Evolutionary conservation across 129 eudicot genomes (phyloP).

Genomic region (Flaveria ramosissima): DNA sequence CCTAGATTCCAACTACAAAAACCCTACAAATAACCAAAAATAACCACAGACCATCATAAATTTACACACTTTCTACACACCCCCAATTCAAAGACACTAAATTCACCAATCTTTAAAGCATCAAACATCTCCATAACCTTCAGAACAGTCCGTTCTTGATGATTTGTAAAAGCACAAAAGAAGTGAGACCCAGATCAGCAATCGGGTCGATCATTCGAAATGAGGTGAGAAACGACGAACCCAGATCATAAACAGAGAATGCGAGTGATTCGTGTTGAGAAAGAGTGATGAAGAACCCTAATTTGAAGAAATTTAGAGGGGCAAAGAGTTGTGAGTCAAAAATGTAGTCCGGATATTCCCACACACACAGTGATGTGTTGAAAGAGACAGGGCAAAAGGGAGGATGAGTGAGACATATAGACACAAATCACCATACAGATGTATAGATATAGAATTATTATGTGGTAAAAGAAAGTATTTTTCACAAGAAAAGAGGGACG

Average conservation of each 20-base stretch:
- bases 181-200: constrained; percentile 26
- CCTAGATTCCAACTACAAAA: constrained; percentile 34
- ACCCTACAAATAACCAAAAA: constrained; percentile 13
- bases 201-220: too few species aligned
- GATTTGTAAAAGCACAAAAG: background rate
- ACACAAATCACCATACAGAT: background rate
- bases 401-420: constrained; percentile 24
- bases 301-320: constrained; percentile 25
- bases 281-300: constrained; percentile 23
- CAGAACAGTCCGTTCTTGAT: constrained; percentile 11
- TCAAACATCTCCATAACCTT: constrained; percentile 5
- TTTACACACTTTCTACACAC: background rate
- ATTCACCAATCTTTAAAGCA: constrained; percentile 8
- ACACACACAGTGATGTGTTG: constrained; percentile 23
- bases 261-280: constrained; percentile 5
- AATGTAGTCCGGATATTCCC: constrained; percentile 27
- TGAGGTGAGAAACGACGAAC: too few species aligned
- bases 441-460: constrained; percentile 18
- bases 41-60: constrained; percentile 9
- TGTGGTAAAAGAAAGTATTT: constrained; percentile 25
- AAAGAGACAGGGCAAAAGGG: constrained; percentile 30
- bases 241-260: background rate
- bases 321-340: constrained; percentile 31
- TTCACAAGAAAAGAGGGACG: constrained; percentile 36
- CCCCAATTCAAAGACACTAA: background rate